Evolutionary conservation across 1,139 yeast genomes (phyloP).

Genomic region (Debaryomycetaceae sp.): DNA sequence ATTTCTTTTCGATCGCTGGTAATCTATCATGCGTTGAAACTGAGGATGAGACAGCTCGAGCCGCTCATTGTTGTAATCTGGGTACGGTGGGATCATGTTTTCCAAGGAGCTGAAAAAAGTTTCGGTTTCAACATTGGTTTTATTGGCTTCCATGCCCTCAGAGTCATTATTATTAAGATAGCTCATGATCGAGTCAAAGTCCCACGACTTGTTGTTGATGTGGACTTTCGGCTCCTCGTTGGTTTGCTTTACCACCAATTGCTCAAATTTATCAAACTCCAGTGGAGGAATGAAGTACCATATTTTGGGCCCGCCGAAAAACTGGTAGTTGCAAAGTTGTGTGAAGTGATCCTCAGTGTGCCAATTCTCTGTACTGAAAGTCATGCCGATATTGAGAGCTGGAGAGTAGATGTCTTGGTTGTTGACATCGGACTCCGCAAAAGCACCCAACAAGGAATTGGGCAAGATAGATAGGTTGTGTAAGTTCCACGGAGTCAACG

Average conservation of each 20-base stretch:
- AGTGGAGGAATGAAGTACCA: conserved; percentile 82
- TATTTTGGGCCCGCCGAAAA: conserved; percentile 64
- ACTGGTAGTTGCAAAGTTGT: conserved; percentile 62
- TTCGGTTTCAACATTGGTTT: conserved; percentile 20
- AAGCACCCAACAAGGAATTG: conserved; percentile 45
- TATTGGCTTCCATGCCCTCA: conserved; percentile 11
- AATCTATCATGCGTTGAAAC: conserved; percentile 24
- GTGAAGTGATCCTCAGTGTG: conserved; percentile 71
- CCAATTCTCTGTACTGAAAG: conserved; percentile 73
- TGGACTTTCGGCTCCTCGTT: conserved; percentile 16
- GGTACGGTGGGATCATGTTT: conserved; percentile 23
- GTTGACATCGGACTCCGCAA: conserved; percentile 36
- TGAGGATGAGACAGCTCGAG: conserved; percentile 19
- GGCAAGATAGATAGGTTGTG: conserved; percentile 59
- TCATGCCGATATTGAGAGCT: conserved; percentile 48
- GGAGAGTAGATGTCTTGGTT: conserved; percentile 33
- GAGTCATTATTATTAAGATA: conserved; percentile 10
- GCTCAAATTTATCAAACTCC: conserved; percentile 60
- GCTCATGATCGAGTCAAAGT: conserved; percentile 15
- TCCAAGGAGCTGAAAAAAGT: conserved; percentile 26
- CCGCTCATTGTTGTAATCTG: conserved; percentile 21
- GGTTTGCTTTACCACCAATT: conserved; percentile 20
- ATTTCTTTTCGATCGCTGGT: conserved; percentile 7
- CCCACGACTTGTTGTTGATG: conserved; percentile 21
- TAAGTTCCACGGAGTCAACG: conserved; percentile 64